Conservation (phyloP, 805 yeast genomes). For the Clavispora asparagi region DNA sequence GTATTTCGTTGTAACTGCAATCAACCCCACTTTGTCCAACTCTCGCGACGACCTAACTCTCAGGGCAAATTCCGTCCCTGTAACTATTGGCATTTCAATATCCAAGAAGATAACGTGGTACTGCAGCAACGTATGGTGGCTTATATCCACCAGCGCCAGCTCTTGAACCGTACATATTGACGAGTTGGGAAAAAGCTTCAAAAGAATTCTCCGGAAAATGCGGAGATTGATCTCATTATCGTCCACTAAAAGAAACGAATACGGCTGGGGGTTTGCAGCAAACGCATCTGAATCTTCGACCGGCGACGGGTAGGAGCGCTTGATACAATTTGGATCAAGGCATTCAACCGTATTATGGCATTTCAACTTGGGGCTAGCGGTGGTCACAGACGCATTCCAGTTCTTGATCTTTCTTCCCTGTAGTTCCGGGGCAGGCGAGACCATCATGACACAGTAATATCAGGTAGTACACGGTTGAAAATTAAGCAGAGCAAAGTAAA, state of each 20-base stretch:
- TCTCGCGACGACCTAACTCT: constrained; percentile 7
- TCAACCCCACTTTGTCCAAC: constrained; percentile 23
- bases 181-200: constrained; percentile 30
- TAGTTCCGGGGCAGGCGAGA: neutral
- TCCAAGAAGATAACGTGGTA: constrained; percentile 31
- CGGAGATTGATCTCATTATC: constrained; percentile 38
- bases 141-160: constrained; percentile 25
- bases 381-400: neutral
- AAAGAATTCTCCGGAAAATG: constrained; percentile 28
- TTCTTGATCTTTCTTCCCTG: neutral
- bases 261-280: constrained; percentile 10
- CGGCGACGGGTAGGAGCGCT: neutral
- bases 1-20: constrained; percentile 37
- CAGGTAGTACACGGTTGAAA: neutral
- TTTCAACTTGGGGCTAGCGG: neutral
- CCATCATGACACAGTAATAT: neutral
- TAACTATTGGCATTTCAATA: constrained; percentile 41
- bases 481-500: neutral
- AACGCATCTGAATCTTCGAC: constrained; percentile 1
- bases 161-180: constrained; percentile 25
- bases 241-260: constrained; percentile 30
- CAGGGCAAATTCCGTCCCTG: constrained; percentile 35
- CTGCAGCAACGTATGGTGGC: constrained; percentile 3
- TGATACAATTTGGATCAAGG: neutral
- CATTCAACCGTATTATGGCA: neutral